Conservation (phyloP, 176 grass and related monocot species). For the Elymus sibiricus region DNA sequence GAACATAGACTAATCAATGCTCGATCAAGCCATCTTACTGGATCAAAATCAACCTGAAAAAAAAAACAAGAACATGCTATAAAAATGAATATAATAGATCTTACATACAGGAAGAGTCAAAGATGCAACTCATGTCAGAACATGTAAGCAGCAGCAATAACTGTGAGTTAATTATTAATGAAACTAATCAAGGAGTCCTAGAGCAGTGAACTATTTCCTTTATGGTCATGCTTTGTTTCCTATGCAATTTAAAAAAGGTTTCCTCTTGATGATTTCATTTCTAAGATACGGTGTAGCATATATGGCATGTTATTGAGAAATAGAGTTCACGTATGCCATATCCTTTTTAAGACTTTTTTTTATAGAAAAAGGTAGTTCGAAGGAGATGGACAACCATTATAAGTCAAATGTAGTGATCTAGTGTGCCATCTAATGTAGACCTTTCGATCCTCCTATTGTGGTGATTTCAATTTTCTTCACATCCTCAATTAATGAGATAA, state of each 20-base stretch:
- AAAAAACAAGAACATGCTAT: constrained; percentile 21
- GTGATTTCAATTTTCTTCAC: neutral
- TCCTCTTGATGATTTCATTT: neutral
- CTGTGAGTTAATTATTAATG: constrained; percentile 1
- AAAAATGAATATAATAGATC: constrained; percentile 14
- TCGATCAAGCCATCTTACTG: constrained; percentile 91
- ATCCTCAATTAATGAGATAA: neutral
- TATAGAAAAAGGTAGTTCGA: neutral
- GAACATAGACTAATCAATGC: constrained; percentile 80
- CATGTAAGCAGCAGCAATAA: constrained; percentile 19
- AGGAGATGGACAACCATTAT: neutral
- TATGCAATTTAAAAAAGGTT: neutral
- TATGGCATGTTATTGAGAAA: neutral
- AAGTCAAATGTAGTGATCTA: neutral
- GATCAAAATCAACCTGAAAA: constrained; percentile 88
- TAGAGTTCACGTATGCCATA: neutral
- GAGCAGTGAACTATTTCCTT: neutral
- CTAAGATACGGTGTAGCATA: neutral
- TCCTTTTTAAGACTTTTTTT: neutral
- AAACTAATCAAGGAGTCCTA: constrained; percentile 9
- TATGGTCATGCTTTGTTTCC: neutral
- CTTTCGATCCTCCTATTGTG: neutral
- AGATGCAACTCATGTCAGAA: neutral
- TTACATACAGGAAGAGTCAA: neutral
- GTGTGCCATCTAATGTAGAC: neutral